Base-by-base conservation (phyloP, 1,284 basidiomycete species). In the Abortiporus biennis region DNA sequence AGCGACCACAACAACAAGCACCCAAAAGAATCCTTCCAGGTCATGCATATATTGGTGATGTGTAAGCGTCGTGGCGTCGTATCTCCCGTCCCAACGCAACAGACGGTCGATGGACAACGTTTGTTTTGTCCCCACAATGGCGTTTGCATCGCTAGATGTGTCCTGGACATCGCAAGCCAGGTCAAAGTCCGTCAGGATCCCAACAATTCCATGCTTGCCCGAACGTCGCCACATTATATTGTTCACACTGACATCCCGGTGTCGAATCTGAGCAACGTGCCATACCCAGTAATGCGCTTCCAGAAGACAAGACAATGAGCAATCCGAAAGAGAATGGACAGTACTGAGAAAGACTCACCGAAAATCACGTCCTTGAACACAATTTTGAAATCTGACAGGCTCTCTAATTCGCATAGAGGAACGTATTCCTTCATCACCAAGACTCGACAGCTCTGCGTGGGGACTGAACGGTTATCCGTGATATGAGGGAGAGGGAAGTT, bases 271-370 rank as follows among this genome's bases (percentile, higher is more conserved):
- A 13, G 19, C 21, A 37, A 37, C n/a, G 11, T 8, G 36, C 32
- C 31, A 43, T 12, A 36, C 40, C 31, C 40, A 43, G 25, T 46
- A 32, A 19, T 43, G 47, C 16, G 36, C 44, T 46, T 8, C n/a
- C n/a, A n/a, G n/a, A n/a, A n/a, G n/a, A 9, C 15, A 15, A 23
- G 19, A 25, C 12, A 16, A 42, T 11, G 32, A 17, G 19, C 15
- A 9, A 29, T 29, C n/a, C 2, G 9, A 30, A 13, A 38, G n/a
- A 3, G 32, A 9, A 13, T 9, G 23, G 3, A 3, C 15, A 38
- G 20, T 38, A 6, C 17, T 2, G 19, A 9, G 38, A 6, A n/a
- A 24, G 17, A 15, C 45, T 40, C 17, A 21, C n/a, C n/a, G n/a
- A n/a, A n/a, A n/a, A n/a, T n/a, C n/a, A 47, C 47, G 5, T 25